Percentiles rank a stretch among this genome's conserved stretches.
Conservation (phyloP, 2,329 filamentous ascomycete species). For the Ceratocystis variospora region DNA sequence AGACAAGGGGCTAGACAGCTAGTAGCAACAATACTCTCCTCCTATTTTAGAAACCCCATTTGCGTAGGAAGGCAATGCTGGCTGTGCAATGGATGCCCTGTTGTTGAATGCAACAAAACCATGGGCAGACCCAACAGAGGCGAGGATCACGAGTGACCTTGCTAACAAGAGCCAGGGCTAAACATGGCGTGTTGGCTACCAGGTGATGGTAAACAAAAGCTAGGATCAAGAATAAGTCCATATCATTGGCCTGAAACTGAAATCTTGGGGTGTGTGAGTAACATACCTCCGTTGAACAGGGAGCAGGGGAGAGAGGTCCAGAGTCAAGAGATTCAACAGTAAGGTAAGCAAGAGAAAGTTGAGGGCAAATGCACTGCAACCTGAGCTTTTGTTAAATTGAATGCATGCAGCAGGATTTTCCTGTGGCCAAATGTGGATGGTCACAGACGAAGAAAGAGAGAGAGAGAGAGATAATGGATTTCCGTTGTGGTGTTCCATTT, state of each 20-base stretch:
- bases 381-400: neutral
- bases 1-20: neutral
- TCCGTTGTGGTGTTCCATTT: neutral
- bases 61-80: neutral
- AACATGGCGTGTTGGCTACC: neutral
- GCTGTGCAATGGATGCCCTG: neutral
- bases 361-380: neutral
- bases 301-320: neutral
- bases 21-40: neutral
- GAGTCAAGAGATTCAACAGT: neutral
- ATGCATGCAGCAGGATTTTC: slow-evolving; percentile 1
- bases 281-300: neutral
- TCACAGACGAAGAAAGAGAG: neutral
- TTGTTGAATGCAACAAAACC: neutral
- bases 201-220: neutral
- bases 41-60: neutral
- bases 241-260: neutral
- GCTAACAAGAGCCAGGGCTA: neutral
- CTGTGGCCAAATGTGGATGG: neutral
- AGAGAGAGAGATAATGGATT: neutral
- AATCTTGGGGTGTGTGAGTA: neutral
- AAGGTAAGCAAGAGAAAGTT: neutral
- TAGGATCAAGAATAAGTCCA: neutral
- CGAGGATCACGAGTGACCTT: neutral
- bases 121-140: neutral